These are phyloP conservation scores for Davidsoniella virescens DNA, from an alignment of 2,329 filamentous ascomycete genomes.

Conservation along the genomic window DNA sequence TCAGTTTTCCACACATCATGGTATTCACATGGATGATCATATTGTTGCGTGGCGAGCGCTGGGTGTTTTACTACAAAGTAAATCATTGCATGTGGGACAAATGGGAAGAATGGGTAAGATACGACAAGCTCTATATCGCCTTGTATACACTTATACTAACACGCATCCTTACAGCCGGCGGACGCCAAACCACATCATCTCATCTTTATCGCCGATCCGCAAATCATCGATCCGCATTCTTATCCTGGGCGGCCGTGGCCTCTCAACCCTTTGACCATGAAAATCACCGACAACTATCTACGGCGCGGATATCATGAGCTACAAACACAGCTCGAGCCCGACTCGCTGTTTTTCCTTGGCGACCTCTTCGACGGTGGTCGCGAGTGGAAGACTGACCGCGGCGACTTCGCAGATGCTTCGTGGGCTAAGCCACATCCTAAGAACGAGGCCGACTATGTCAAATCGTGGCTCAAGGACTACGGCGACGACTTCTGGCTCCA, in stretches of 20 bases:
- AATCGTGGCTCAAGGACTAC: constrained; percentile 58
- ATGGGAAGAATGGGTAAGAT: constrained; percentile 83
- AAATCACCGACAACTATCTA: constrained; percentile 78
- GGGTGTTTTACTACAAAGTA: constrained; percentile 55
- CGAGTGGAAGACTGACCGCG: constrained; percentile 69
- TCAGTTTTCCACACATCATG: constrained; percentile 51
- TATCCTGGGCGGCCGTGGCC: constrained; percentile 65
- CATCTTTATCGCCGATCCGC: constrained; percentile 74
- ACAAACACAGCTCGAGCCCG: constrained; percentile 60
- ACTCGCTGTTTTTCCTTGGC: constrained; percentile 79
- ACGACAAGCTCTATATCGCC: not conserved
- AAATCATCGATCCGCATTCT: constrained; percentile 87
- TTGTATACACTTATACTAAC: not conserved
- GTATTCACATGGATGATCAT: constrained; percentile 59
- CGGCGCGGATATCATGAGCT: constrained; percentile 66
- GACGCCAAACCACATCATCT: constrained; percentile 69
- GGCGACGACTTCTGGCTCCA: constrained; percentile 69
- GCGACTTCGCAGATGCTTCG: constrained; percentile 40
- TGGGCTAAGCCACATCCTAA: constrained; percentile 38
- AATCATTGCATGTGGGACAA: constrained; percentile 61
- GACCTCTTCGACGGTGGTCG: constrained; percentile 91
- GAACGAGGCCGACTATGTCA: constrained; percentile 37
- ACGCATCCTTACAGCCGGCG: constrained; percentile 40
- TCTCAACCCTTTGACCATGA: constrained; percentile 34
- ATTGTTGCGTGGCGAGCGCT: constrained; percentile 73